Conservation (phyloP, 306 rosid genomes). For the Trifolium repens region DNA sequence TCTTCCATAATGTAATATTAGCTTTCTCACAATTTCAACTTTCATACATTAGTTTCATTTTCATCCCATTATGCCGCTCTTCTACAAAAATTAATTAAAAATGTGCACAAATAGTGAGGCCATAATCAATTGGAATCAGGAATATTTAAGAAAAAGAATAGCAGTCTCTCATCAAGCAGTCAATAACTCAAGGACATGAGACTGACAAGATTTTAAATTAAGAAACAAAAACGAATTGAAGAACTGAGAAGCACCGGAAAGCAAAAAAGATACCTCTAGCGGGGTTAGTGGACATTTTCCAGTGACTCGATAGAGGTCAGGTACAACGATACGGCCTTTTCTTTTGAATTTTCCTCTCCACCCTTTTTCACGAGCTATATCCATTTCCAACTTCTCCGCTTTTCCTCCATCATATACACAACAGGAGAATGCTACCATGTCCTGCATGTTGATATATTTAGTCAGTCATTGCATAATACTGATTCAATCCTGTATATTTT, state of each 20-base stretch:
- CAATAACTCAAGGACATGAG: slow-evolving; percentile 12
- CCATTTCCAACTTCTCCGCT: slow-evolving; percentile 79
- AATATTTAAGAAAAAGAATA: not conserved
- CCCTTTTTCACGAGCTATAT: slow-evolving; percentile 78
- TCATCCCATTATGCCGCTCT: slow-evolving; percentile 4
- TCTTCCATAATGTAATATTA: slow-evolving; percentile 29
- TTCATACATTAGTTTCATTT: slow-evolving; percentile 4
- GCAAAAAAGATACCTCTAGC: slow-evolving; percentile 66
- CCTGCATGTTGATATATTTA: slow-evolving; percentile 54
- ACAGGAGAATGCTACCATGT: slow-evolving; percentile 98
- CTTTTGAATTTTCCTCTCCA: slow-evolving; percentile 86
- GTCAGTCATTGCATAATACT: slow-evolving; percentile 31
- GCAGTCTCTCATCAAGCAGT: slow-evolving; percentile 15
- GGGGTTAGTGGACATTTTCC: slow-evolving; percentile 98
- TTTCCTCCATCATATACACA: slow-evolving; percentile 90
- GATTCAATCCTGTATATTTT: slow-evolving; percentile 3
- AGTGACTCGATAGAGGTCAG: slow-evolving; percentile 73
- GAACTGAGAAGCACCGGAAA: slow-evolving; percentile 31
- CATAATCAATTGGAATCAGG: slow-evolving; percentile 16
- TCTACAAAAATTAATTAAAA: slow-evolving; percentile 1
- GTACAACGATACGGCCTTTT: slow-evolving; percentile 65
- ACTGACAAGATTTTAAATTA: slow-evolving; percentile 5
- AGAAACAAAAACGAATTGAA: not conserved
- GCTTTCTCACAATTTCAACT: slow-evolving; percentile 30
- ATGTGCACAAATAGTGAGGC: slow-evolving; percentile 18